Percentiles rank a stretch among this genome's conserved stretches.
These are phyloP conservation scores for Clonostachys rhizophaga DNA, from an alignment of 2,329 filamentous ascomycete species.

Conservation along the genomic window DNA sequence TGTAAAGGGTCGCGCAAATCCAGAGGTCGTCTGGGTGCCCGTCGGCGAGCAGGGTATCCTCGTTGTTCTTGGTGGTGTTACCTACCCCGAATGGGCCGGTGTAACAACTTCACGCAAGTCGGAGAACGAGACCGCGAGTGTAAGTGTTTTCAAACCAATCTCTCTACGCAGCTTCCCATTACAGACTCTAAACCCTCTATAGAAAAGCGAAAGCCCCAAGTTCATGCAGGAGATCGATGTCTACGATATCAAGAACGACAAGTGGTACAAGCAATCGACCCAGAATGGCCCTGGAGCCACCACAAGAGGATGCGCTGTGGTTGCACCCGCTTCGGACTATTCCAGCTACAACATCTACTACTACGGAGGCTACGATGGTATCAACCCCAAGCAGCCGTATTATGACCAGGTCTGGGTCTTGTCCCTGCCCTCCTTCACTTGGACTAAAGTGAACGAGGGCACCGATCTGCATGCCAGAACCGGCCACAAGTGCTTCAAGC, in stretches of 20 bases:
- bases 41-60: constrained; percentile 73
- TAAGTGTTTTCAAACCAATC: constrained; percentile 12
- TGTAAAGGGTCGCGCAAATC: constrained; percentile 52
- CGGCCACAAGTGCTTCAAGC: constrained; percentile 71
- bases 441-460: constrained; percentile 53
- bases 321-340: constrained; percentile 64
- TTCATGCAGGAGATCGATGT: constrained; percentile 72
- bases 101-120: constrained; percentile 12
- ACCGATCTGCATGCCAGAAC: constrained; percentile 54
- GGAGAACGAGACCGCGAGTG: constrained; percentile 20
- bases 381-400: constrained; percentile 29
- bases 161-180: not conserved
- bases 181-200: not conserved
- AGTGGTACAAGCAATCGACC: constrained; percentile 68
- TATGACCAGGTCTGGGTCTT: constrained; percentile 76
- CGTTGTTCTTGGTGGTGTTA: constrained; percentile 72
- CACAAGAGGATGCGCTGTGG: constrained; percentile 68
- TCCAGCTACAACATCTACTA: constrained; percentile 82
- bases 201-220: constrained; percentile 60
- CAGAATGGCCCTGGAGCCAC: constrained; percentile 54
- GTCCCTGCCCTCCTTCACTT: constrained; percentile 75
- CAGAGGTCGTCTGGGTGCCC: constrained; percentile 71
- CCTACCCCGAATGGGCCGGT: constrained; percentile 45
- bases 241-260: constrained; percentile 66
- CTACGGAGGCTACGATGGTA: constrained; percentile 69